Conservation (phyloP, 2,329 filamentous ascomycete genomes). For the Torrubiella hemipterigena region DNA sequence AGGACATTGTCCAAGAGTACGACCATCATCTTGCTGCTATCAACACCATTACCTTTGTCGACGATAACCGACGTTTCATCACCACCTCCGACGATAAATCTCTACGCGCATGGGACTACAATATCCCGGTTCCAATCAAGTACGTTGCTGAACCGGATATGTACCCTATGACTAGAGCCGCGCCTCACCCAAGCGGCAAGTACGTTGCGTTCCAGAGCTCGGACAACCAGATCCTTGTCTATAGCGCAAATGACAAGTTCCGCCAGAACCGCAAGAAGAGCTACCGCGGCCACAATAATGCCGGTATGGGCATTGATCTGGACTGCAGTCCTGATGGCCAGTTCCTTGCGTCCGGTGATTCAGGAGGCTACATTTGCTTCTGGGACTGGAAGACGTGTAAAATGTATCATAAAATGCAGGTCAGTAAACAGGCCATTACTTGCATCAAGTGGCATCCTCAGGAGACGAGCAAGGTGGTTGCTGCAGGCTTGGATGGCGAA, state of each 20-base stretch:
- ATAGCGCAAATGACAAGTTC: conserved; percentile 89
- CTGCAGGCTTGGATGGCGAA: conserved; percentile 76
- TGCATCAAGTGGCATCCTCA: conserved; percentile 94
- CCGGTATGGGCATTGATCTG: conserved; percentile 84
- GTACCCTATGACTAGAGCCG: conserved; percentile 85
- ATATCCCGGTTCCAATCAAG: conserved; percentile 96
- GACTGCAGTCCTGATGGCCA: conserved; percentile 84
- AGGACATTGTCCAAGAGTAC: conserved; percentile 87
- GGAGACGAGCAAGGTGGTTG: conserved; percentile 87
- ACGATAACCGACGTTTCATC: conserved; percentile 90
- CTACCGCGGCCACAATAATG: conserved; percentile 91
- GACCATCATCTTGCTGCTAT: conserved; percentile 96
- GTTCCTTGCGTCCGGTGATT: conserved; percentile 79
- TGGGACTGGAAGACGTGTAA: conserved; percentile 99
- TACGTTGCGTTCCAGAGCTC: conserved; percentile 88
- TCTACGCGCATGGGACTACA: conserved; percentile 94
- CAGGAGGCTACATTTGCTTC: conserved; percentile 81
- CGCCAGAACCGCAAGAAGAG: conserved; percentile 95
- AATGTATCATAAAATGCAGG: conserved; percentile 94
- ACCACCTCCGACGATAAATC: conserved; percentile 97
- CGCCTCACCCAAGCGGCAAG: conserved; percentile 78
- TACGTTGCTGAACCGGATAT: conserved; percentile 97
- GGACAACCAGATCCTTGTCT: conserved; percentile 96
- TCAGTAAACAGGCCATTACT: conserved; percentile 71
- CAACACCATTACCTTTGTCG: conserved; percentile 95